phyloP scores from a whole-genome alignment of 805 yeast genomes.

The Brettanomyces nanus region DNA sequence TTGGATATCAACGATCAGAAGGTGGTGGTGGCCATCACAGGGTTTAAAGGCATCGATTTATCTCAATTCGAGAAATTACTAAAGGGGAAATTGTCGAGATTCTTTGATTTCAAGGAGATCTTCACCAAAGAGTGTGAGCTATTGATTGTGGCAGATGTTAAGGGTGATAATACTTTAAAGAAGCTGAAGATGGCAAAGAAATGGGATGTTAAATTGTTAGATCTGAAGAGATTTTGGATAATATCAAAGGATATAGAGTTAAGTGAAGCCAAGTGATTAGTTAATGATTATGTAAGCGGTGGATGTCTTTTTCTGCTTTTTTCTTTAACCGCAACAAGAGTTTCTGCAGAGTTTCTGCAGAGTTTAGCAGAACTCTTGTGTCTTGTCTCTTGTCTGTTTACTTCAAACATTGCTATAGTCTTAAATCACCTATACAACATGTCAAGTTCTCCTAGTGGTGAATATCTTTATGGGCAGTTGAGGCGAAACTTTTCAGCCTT shows the following conservation, averaged over 20 bases:
- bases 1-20: not conserved
- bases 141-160: conserved; percentile 29
- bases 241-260: no score
- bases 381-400: no score
- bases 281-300: no score
- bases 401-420: no score
- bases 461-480: conserved; percentile 6
- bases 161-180: conserved; percentile 10
- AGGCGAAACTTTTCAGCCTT: conserved; percentile 9
- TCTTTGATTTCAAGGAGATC: conserved; percentile 41
- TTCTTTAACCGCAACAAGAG: not conserved
- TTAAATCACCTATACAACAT: no score
- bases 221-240: conserved; percentile 8
- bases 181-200: conserved; percentile 18
- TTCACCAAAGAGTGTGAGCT: conserved; percentile 46
- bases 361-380: no score
- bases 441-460: not conserved
- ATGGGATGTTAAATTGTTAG: conserved; percentile 17
- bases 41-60: conserved; percentile 24
- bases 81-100: conserved; percentile 30
- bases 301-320: not conserved
- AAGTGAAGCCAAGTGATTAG: no score
- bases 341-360: no score
- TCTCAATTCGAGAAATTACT: conserved; percentile 40
- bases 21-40: conserved; percentile 20